These are phyloP conservation scores for Penicilliopsis zonata DNA, from an alignment of 495 filamentous ascomycete species.

Conservation along the genomic window DNA sequence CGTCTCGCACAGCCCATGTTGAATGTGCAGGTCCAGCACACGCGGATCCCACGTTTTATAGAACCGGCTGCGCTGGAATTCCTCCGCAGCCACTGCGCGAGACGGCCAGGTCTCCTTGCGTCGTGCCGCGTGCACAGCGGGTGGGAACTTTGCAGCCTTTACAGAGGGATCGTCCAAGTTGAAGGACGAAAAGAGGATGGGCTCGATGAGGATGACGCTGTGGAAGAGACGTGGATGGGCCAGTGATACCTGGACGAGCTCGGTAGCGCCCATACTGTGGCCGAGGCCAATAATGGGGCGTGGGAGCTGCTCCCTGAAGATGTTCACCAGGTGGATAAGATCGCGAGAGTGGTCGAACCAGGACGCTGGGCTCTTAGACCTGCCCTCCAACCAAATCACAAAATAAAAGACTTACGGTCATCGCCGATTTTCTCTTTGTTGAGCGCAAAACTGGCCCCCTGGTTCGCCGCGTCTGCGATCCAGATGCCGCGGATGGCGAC, in stretches of 20 bases:
- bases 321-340: constrained; percentile 56
- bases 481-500: constrained; percentile 56
- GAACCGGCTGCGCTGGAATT: constrained; percentile 30
- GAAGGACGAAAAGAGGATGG: constrained; percentile 30
- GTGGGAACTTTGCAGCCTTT: neutral
- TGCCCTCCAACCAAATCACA: neutral
- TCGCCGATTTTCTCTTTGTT: constrained; percentile 54
- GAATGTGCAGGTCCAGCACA: constrained; percentile 39
- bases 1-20: constrained; percentile 44
- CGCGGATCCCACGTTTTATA: constrained; percentile 52
- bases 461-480: constrained; percentile 56
- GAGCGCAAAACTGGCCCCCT: constrained; percentile 51
- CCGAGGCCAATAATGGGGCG: constrained; percentile 57
- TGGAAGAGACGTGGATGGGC: constrained; percentile 61
- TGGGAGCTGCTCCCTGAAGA: constrained; percentile 50
- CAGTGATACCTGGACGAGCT: constrained; percentile 36
- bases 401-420: constrained; percentile 35
- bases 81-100: constrained; percentile 27
- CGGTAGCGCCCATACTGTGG: constrained; percentile 58
- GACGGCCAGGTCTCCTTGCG: constrained; percentile 50
- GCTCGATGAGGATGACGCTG: constrained; percentile 56
- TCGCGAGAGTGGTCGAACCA: constrained; percentile 70
- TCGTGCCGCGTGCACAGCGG: constrained; percentile 24
- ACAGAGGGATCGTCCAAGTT: neutral
- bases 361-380: constrained; percentile 5